Conservation (phyloP, 257 asterid genomes). For the Forsythia viridissima region DNA sequence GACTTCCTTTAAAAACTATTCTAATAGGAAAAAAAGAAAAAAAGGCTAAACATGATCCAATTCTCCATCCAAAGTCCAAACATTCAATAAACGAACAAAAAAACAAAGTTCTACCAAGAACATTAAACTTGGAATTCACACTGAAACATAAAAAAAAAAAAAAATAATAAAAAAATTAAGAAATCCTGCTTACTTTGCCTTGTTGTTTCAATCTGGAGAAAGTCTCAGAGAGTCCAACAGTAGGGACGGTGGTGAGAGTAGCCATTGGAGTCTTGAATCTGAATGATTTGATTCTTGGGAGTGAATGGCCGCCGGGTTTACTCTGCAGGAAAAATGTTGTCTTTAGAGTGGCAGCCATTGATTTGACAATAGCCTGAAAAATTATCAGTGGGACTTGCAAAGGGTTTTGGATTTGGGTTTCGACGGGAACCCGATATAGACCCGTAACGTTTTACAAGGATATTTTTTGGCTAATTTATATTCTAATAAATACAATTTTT, state of each 20-base stretch:
- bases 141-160: not conserved
- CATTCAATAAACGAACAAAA: not conserved
- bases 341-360: conserved; percentile 49
- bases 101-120: not conserved
- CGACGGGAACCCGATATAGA: too few relatives aligned
- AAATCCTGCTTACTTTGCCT: conserved; percentile 55
- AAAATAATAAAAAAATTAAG: not conserved
- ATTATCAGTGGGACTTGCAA: too few relatives aligned
- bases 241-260: conserved; percentile 39
- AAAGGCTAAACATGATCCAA: not conserved
- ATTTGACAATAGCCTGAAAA: not conserved
- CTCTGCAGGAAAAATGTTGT: conserved; percentile 36
- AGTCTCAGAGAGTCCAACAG: conserved; percentile 66
- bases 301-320: conserved; percentile 27
- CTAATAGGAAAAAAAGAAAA: not conserved
- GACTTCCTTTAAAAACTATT: not conserved
- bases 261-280: conserved; percentile 53
- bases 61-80: too few relatives aligned
- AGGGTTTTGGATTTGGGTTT: too few relatives aligned
- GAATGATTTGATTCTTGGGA: conserved; percentile 26
- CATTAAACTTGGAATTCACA: not conserved
- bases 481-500: too few relatives aligned
- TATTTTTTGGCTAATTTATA: too few relatives aligned
- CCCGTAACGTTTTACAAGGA: too few relatives aligned
- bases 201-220: conserved; percentile 56